phyloP scores from a whole-genome alignment of 1,139 yeast species.

The Arxiozyma slooffiae region DNA sequence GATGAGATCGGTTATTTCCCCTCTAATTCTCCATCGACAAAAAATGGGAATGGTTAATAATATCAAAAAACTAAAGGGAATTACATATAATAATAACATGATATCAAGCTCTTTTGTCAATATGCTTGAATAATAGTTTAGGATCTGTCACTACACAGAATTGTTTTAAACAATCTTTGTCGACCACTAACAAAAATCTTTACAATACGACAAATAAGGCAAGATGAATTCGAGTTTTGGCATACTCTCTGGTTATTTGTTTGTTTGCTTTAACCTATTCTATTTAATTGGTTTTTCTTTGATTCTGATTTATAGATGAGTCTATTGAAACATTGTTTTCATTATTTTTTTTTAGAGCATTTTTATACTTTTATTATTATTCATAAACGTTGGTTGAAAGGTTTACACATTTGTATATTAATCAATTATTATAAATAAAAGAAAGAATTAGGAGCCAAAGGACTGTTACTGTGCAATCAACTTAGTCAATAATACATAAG shows the following conservation, averaged over 20 bases:
- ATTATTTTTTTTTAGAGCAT: too few relatives aligned
- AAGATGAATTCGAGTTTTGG: not conserved
- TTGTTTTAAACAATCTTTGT: not conserved
- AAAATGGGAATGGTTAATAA: not conserved
- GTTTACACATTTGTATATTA: not conserved
- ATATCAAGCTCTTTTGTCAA: not conserved
- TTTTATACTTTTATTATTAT: not conserved
- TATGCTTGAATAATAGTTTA: too few relatives aligned
- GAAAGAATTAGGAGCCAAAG: too few relatives aligned
- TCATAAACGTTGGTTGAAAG: too few relatives aligned
- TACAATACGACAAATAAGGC: not conserved
- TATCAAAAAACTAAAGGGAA: not conserved
- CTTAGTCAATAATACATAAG: not conserved
- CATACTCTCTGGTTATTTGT: not conserved
- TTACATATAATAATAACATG: too few relatives aligned
- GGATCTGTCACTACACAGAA: not conserved
- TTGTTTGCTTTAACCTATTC: not conserved
- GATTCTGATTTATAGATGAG: too few relatives aligned
- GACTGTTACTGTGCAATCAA: not conserved
- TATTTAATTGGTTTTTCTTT: too few relatives aligned
- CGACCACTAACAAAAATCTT: not conserved
- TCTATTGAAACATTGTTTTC: too few relatives aligned
- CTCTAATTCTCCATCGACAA: conserved; percentile 3
- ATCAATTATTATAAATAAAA: too few relatives aligned
- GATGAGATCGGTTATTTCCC: conserved; percentile 9